Evolutionary conservation across 805 yeast genomes (phyloP), one percentile per base, ranked within the genome.

Genomic region (Starmerella tilneyi): DNA sequence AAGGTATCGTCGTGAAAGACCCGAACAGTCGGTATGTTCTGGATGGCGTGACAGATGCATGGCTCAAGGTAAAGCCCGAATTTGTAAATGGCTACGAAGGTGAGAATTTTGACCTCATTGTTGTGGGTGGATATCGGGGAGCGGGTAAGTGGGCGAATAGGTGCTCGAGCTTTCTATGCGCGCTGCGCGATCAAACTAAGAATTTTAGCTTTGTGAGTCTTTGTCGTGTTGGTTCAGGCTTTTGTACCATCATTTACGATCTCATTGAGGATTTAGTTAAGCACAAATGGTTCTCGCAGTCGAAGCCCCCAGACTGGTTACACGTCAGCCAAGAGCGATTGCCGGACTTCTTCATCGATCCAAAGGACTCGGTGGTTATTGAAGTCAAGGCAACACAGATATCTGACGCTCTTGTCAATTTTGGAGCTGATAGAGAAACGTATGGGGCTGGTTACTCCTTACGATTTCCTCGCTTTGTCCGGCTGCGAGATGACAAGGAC

Each of bases 61-160:
- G 96, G 95, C 67, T 85, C 13, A 89, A 89, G 57, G 74, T 89
- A 2, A 89, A 89, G 60, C 97, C 97, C 0, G 96, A 88, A 54
- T 88, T 86, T 58, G 66, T 86, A 43, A 81, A 78, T 45, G 60
- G 60, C 7, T 84, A 81, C 47, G 81, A 82, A 61, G 95, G 95
- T 9, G 94, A 86, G 51, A 82, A 83, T 56, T 66, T 86, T 50
- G 97, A 89, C 61, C 60, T 86, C 39, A 67, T 78, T 3, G 74
- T 89, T 0, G 78, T 88, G 46, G 98, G 96, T 0, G 80, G 78
- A 45, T 78, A 75, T 45, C 77, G 78, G 15, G 85, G 84, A 0
- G 70, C 73, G 19, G 89, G 89, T 39, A 68, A 66, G 31, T 54
- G 65, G 3, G 59, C 58, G 3, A 49, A 56, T 23, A 44, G 44